Evolutionary conservation across 768 basidiomycete species (phyloP).

Genomic region (Holtermanniella nyarrowii): DNA sequence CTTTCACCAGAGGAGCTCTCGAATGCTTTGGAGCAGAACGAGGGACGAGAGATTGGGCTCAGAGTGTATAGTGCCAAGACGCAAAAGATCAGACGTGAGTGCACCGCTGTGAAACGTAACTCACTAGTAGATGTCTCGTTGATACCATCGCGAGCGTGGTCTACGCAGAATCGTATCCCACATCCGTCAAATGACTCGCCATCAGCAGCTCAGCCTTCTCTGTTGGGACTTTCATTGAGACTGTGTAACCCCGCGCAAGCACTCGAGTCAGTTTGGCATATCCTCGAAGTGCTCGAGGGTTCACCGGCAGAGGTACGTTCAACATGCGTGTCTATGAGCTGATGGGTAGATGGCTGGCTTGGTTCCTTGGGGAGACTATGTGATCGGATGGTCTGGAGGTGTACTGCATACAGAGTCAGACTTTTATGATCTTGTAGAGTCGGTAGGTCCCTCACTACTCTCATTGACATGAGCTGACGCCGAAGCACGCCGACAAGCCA

Average conservation of each 20-base stretch:
- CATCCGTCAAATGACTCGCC: constrained; percentile 35
- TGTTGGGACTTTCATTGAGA: constrained; percentile 88
- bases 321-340: background rate
- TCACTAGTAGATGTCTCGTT: constrained; percentile 61
- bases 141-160: constrained; percentile 74
- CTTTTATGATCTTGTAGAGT: constrained; percentile 91
- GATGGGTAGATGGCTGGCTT: constrained; percentile 48
- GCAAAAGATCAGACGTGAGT: constrained; percentile 36
- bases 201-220: constrained; percentile 54
- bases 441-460: constrained; percentile 47
- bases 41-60: constrained; percentile 27
- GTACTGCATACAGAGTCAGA: constrained; percentile 82
- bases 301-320: constrained; percentile 70
- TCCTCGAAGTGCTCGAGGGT: constrained; percentile 90
- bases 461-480: constrained; percentile 6
- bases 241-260: constrained; percentile 83
- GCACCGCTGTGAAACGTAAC: background rate
- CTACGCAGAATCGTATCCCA: constrained; percentile 42
- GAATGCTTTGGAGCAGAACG: constrained; percentile 32
- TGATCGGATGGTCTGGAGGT: constrained; percentile 89
- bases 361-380: constrained; percentile 75
- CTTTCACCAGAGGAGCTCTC: constrained; percentile 23
- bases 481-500: constrained; percentile 84
- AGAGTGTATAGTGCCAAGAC: constrained; percentile 39
- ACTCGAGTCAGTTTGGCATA: constrained; percentile 93